Percentiles rank a stretch among this genome's conserved stretches.
phyloP scores from a whole-genome alignment of 164 flowering plant genomes.

The Berberis thunbergii region DNA sequence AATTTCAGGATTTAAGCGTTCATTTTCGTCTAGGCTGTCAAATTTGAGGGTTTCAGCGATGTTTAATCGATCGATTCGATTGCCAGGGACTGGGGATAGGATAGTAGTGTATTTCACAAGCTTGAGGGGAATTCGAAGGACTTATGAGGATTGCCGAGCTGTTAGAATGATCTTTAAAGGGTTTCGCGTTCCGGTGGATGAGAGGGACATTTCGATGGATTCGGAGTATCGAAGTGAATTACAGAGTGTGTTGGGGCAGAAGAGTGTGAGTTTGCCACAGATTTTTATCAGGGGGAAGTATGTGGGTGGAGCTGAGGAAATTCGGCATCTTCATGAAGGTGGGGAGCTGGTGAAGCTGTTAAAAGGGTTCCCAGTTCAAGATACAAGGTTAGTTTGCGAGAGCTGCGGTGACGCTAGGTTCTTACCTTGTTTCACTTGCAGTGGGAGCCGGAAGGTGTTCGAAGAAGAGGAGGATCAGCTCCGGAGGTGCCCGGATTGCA shows the following conservation, averaged over 20 bases:
- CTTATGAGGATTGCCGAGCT: slow-evolving; percentile 76
- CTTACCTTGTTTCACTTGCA: slow-evolving; percentile 64
- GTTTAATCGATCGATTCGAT: not conserved
- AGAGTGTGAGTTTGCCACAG: slow-evolving; percentile 53
- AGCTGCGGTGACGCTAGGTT: slow-evolving; percentile 87
- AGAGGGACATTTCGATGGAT: slow-evolving; percentile 91
- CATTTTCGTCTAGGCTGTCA: not conserved
- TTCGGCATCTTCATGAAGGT: slow-evolving; percentile 54
- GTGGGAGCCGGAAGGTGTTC: slow-evolving; percentile 79
- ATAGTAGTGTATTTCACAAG: slow-evolving; percentile 76
- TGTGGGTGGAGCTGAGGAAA: slow-evolving; percentile 79
- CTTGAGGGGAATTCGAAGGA: slow-evolving; percentile 72
- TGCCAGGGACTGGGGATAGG: slow-evolving; percentile 34
- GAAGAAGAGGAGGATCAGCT: slow-evolving; percentile 41
- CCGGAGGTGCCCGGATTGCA: not conserved
- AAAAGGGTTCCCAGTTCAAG: slow-evolving; percentile 45
- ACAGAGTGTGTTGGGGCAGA: slow-evolving; percentile 39
- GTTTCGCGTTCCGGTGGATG: slow-evolving; percentile 67
- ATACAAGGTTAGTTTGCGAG: slow-evolving; percentile 38
- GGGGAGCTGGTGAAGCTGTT: slow-evolving; percentile 69
- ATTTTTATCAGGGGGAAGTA: slow-evolving; percentile 64
- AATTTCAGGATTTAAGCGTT: not conserved
- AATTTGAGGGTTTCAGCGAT: not conserved
- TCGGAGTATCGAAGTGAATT: slow-evolving; percentile 54
- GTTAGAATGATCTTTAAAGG: slow-evolving; percentile 67